Conservation (phyloP, 805 yeast species). For the Wickerhamiella brachini region DNA sequence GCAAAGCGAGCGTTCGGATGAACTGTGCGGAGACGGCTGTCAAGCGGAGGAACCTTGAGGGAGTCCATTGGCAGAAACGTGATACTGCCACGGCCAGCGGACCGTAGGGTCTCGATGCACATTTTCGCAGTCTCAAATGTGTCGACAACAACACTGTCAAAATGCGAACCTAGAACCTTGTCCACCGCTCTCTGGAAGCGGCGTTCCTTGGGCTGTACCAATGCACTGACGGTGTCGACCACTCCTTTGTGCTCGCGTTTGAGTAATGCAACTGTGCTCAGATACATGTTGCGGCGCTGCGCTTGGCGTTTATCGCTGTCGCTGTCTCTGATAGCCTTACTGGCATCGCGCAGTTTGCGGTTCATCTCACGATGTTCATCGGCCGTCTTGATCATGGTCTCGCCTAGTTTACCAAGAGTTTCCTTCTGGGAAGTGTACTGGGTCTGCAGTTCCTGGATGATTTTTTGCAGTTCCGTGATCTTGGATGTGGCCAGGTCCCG, state of each 20-base stretch:
- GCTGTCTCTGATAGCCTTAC: not conserved
- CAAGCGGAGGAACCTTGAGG: constrained; percentile 43
- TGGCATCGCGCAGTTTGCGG: not conserved
- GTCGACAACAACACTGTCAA: constrained; percentile 79
- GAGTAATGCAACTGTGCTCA: constrained; percentile 60
- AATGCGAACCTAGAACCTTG: constrained; percentile 58
- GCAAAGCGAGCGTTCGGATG: constrained; percentile 42
- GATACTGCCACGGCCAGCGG: constrained; percentile 72
- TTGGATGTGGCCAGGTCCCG: not conserved
- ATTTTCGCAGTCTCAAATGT: constrained; percentile 50
- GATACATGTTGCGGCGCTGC: constrained; percentile 47
- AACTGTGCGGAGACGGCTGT: constrained; percentile 34
- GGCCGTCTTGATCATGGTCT: constrained; percentile 7
- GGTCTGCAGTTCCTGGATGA: constrained; percentile 7
- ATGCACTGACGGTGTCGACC: constrained; percentile 63
- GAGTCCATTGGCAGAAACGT: constrained; percentile 82
- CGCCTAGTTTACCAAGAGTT: constrained; percentile 10
- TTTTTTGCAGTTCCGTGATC: constrained; percentile 7
- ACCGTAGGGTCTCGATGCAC: constrained; percentile 68
- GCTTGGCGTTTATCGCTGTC: constrained; percentile 32
- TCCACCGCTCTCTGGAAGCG: constrained; percentile 14
- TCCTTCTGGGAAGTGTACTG: constrained; percentile 7
- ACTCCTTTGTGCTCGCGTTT: constrained; percentile 62
- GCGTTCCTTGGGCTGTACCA: constrained; percentile 50
- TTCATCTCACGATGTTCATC: not conserved